Evolutionary conservation across 768 basidiomycete genomes (phyloP), one percentile per base, ranked within the genome.

Genomic region (Suillus decipiens): DNA sequence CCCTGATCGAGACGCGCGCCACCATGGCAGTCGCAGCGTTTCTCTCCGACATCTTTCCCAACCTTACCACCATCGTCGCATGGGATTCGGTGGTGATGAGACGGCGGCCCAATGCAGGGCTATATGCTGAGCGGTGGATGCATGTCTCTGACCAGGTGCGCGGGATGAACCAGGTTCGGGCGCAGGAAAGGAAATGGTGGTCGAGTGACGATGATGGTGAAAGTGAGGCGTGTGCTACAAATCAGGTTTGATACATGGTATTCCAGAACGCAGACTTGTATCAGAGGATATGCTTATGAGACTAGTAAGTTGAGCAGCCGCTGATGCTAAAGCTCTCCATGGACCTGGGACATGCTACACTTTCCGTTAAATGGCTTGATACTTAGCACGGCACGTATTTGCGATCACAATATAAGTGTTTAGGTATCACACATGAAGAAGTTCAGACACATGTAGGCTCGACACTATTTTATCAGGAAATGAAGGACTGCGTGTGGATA

Each of bases 111-210:
- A 57, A 57, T 39, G 36, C 55, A 57, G 56, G 22, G 33, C n/a
- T 15, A 3, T 61, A 57, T 57, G n/a, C 24, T 34, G 37, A 61
- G 24, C 55, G 50, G 19, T 61, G 60, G 60, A 59, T 14, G 37
- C 50, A 39, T 14, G 60, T 61, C 11, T 31, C 37, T 58, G 60
- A 59, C n/a, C 34, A 33, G 19, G 55, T 57, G 19, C 9, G 14
- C 17, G 60, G 60, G 28, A 61, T 61, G 22, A 57, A 55, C n/a
- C 39, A 37, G 28, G 36, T 61, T 31, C 60, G 60, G 60, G 19
- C 14, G 60, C 60, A 61, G 36, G 60, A 61, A 41, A 57, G 60
- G 51, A 60, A 17, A n/a, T 61, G 60, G 60, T 55, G 33, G 54
- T 34, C 15, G 34, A 55, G 22, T 36, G 54, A 36, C 22, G 22